Evolutionary conservation across 306 rosid species (phyloP).

Genomic region (Arachis hypogaea): DNA sequence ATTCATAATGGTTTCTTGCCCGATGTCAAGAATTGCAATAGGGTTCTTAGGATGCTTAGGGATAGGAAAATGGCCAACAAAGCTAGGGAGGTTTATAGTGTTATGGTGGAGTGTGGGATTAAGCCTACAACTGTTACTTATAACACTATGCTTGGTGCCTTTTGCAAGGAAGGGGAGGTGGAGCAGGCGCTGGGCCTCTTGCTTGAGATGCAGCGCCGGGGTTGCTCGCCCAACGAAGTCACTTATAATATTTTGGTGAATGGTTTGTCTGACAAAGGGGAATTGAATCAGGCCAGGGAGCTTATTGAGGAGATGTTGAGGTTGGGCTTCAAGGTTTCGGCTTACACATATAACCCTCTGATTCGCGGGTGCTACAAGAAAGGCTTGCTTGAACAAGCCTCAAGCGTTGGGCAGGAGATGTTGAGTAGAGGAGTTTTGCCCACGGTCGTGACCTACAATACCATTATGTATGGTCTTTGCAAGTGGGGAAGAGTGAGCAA

Average conservation of each 20-base stretch:
- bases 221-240: conserved; percentile 56
- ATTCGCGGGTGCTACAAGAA: conserved; percentile 56
- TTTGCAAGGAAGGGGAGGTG: conserved; percentile 72
- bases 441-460: conserved; percentile 66
- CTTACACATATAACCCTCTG: conserved; percentile 65
- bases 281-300: conserved; percentile 58
- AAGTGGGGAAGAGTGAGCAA: conserved; percentile 61
- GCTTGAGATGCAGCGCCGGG: conserved; percentile 53
- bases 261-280: conserved; percentile 66
- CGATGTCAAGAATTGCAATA: conserved; percentile 73
- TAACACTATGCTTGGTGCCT: conserved; percentile 68
- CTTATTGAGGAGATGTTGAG: conserved; percentile 60
- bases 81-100: conserved; percentile 57
- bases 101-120: conserved; percentile 63
- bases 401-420: conserved; percentile 60
- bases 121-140: conserved; percentile 61
- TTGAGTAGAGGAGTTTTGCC: conserved; percentile 49
- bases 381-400: conserved; percentile 62
- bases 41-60: conserved; percentile 68
- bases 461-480: conserved; percentile 63
- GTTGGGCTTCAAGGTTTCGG: conserved; percentile 58
- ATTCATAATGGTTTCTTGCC: conserved; percentile 62
- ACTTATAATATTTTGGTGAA: conserved; percentile 70
- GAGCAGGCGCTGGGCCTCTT: conserved; percentile 56
- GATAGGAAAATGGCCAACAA: conserved; percentile 43